Conservation (phyloP, 352 stramenopile genomes). For the Phytophthora uliginosa region DNA sequence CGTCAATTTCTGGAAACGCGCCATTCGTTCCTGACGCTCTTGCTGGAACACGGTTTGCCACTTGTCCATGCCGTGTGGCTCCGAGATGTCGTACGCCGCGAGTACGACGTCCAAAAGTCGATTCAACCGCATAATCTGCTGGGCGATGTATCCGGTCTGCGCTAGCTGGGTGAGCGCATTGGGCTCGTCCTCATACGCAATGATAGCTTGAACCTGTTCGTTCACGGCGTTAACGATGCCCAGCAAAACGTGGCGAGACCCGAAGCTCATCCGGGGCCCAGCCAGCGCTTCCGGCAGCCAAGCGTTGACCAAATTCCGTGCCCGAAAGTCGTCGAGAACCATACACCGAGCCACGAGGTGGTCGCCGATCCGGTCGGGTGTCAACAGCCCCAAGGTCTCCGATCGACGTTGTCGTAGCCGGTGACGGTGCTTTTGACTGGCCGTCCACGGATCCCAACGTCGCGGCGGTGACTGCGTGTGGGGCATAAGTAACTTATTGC, state of each 20-base stretch:
- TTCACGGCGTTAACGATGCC: slow-evolving; percentile 26
- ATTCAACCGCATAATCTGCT: slow-evolving; percentile 34
- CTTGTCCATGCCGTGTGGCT: slow-evolving; percentile 15
- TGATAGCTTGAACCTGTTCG: slow-evolving; percentile 28
- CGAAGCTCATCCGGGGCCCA: slow-evolving; percentile 13
- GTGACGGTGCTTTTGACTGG: slow-evolving; percentile 25
- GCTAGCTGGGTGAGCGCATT: slow-evolving; percentile 33
- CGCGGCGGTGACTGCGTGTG: slow-evolving; percentile 11
- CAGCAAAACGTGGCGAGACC: slow-evolving; percentile 25
- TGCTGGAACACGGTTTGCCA: slow-evolving; percentile 36
- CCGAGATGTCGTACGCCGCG: slow-evolving; percentile 23
- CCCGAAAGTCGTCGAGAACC: slow-evolving; percentile 25
- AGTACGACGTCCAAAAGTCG: slow-evolving; percentile 35
- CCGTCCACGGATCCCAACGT: slow-evolving; percentile 33
- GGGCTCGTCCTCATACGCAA: slow-evolving; percentile 27
- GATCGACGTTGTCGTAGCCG: slow-evolving; percentile 9
- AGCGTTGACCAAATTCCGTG: slow-evolving; percentile 14
- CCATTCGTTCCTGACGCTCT: slow-evolving; percentile 34
- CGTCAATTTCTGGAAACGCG: slow-evolving; percentile 24
- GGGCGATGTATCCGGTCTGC: slow-evolving; percentile 34
- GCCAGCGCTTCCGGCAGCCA: slow-evolving; percentile 22
- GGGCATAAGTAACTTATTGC: slow-evolving; percentile 6
- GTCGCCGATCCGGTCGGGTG: slow-evolving; percentile 36
- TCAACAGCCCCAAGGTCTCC: slow-evolving; percentile 15
- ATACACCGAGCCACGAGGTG: slow-evolving; percentile 39